Evolutionary conservation across 108 stramenopile species (phyloP).

Genomic region (Nannochloropsis granulata): DNA sequence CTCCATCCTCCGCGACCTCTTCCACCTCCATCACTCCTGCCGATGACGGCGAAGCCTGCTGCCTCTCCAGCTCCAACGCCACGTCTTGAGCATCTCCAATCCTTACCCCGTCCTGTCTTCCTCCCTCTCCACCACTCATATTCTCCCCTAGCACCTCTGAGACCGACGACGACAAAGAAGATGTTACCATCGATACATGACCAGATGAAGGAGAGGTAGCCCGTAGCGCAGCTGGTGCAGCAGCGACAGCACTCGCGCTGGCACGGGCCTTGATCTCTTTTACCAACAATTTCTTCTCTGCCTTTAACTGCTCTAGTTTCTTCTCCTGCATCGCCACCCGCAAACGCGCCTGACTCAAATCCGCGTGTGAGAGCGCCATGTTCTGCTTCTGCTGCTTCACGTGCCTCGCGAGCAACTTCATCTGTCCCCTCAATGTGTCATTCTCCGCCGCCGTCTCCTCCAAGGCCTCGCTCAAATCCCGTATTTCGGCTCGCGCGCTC

Average conservation of each 20-base stretch:
- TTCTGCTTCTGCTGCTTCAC: slow-evolving; percentile 8
- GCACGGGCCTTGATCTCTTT: background rate
- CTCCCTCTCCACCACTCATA: background rate
- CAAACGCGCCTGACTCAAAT: background rate
- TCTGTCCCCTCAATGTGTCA: slow-evolving; percentile 4
- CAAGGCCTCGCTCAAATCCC: slow-evolving; percentile 13
- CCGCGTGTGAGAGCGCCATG: background rate
- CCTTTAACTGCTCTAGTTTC: slow-evolving; percentile 1
- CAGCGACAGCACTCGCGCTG: background rate
- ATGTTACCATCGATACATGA: no score
- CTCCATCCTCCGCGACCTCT: background rate
- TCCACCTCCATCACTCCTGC: background rate
- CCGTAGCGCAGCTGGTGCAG: no score
- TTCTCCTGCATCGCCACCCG: background rate
- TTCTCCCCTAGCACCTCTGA: background rate
- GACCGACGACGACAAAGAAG: background rate
- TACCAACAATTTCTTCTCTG: slow-evolving; percentile 12
- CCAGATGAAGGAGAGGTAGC: no score
- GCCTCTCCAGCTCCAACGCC: no score
- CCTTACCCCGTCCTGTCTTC: background rate
- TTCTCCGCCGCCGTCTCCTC: slow-evolving; percentile 20
- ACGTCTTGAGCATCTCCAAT: no score
- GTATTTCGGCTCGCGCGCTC: slow-evolving; percentile 4
- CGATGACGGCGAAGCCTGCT: background rate
- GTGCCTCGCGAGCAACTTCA: background rate